Conservation (phyloP, 73 alveolate species). For the Paramecium primaurelia region DNA sequence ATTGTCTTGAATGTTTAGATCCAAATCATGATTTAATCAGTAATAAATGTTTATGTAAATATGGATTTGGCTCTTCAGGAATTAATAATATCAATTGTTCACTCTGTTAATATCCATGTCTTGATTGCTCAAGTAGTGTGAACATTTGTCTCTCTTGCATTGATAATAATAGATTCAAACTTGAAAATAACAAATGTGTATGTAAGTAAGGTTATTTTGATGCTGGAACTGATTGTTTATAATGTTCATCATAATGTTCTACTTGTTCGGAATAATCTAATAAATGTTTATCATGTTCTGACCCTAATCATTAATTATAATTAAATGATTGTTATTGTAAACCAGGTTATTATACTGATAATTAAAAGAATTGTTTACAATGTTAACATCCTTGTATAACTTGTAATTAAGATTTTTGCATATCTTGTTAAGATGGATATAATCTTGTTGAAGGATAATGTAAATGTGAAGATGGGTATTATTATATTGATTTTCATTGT, state of each 20-base stretch:
- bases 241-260: background rate
- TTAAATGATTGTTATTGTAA: background rate
- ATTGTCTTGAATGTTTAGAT: background rate
- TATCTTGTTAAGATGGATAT: background rate
- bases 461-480: background rate
- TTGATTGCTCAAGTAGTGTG: background rate
- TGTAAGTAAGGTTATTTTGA: background rate
- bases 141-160: background rate
- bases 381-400: background rate
- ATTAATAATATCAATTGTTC: background rate
- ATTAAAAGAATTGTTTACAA: background rate
- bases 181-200: background rate
- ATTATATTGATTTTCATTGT: background rate
- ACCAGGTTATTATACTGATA: background rate
- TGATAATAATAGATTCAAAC: background rate
- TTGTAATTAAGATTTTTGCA: background rate
- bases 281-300: background rate
- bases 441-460: background rate
- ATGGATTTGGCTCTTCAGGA: background rate
- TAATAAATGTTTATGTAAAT: background rate
- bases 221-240: background rate
- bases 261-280: background rate
- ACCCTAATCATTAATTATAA: background rate
- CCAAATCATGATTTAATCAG: background rate
- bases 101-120: background rate